Percentiles rank a stretch among this genome's conserved stretches.
Evolutionary conservation across 2,329 filamentous ascomycete genomes (phyloP).

Genomic region (Fusarium napiforme): DNA sequence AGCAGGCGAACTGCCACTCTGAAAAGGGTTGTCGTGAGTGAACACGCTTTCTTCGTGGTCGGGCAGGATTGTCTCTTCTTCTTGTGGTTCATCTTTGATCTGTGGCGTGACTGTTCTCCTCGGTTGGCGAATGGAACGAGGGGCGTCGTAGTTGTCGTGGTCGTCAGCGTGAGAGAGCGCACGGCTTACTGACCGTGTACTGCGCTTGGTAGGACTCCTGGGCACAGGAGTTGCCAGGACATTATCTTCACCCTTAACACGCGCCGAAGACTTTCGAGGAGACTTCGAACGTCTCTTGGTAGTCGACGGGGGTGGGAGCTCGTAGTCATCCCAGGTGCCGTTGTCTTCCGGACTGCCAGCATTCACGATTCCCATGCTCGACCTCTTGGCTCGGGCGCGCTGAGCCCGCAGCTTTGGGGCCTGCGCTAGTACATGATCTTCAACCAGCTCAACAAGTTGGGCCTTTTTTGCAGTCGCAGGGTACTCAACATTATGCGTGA

Average conservation of each 20-base stretch:
- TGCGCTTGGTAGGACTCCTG: slow-evolving; percentile 64
- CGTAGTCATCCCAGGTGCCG: slow-evolving; percentile 70
- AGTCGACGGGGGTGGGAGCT: slow-evolving; percentile 61
- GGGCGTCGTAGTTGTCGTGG: slow-evolving; percentile 52
- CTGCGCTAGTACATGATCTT: slow-evolving; percentile 80
- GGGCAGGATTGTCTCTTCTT: slow-evolving; percentile 40
- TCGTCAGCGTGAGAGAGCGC: slow-evolving; percentile 65
- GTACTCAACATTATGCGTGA: slow-evolving; percentile 87
- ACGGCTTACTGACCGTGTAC: slow-evolving; percentile 64
- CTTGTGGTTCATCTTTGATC: slow-evolving; percentile 65
- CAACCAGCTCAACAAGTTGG: slow-evolving; percentile 86
- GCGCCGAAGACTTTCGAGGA: slow-evolving; percentile 64
- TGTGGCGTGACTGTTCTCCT: slow-evolving; percentile 64
- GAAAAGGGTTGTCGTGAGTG: slow-evolving; percentile 91
- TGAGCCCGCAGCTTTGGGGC: slow-evolving; percentile 80
- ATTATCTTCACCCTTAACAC: slow-evolving; percentile 64
- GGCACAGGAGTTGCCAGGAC: slow-evolving; percentile 52
- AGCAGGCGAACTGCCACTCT: slow-evolving; percentile 78
- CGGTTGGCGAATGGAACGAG: slow-evolving; percentile 59
- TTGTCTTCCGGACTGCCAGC: slow-evolving; percentile 74
- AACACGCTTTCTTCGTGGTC: slow-evolving; percentile 73
- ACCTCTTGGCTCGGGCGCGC: slow-evolving; percentile 82
- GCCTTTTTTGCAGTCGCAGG: slow-evolving; percentile 91
- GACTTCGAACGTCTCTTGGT: slow-evolving; percentile 64
- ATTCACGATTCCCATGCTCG: slow-evolving; percentile 84